Conservation (phyloP, 352 stramenopile species). For the Paralagenidium karlingii region DNA sequence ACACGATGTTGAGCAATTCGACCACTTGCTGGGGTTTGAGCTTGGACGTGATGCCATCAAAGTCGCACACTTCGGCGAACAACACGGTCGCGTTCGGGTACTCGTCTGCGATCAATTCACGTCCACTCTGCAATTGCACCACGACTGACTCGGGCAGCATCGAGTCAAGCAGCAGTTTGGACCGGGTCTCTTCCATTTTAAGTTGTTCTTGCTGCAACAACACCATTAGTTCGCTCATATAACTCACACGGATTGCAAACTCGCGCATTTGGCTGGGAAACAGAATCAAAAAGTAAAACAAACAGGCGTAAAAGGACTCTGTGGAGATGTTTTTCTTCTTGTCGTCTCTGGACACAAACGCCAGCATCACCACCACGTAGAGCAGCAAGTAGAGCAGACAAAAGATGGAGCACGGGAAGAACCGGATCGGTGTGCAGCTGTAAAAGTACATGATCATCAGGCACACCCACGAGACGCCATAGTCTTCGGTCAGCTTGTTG, state of each 20-base stretch:
- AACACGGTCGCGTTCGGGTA: conserved; percentile 63
- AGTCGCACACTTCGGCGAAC: conserved; percentile 75
- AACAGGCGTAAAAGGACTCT: conserved; percentile 64
- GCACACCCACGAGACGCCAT: conserved; percentile 69
- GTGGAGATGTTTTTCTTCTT: background rate
- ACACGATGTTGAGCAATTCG: conserved; percentile 80
- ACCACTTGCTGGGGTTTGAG: conserved; percentile 76
- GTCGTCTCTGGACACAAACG: conserved; percentile 28
- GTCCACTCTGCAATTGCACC: conserved; percentile 55
- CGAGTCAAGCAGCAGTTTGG: conserved; percentile 65
- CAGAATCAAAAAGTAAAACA: conserved; percentile 76
- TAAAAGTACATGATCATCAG: conserved; percentile 81
- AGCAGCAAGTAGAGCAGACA: conserved; percentile 47
- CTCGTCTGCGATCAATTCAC: conserved; percentile 73
- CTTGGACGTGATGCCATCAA: conserved; percentile 71
- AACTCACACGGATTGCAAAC: conserved; percentile 69
- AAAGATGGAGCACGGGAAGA: conserved; percentile 67
- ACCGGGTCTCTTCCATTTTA: conserved; percentile 66
- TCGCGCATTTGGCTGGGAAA: conserved; percentile 64
- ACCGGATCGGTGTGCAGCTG: conserved; percentile 66
- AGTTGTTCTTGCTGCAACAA: conserved; percentile 69
- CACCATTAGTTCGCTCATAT: conserved; percentile 80
- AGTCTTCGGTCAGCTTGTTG: conserved; percentile 76
- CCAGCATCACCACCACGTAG: conserved; percentile 62
- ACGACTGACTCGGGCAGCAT: conserved; percentile 77